phyloP scores from a whole-genome alignment of 495 filamentous ascomycete genomes.

The Talaromyces nanjingensis region DNA sequence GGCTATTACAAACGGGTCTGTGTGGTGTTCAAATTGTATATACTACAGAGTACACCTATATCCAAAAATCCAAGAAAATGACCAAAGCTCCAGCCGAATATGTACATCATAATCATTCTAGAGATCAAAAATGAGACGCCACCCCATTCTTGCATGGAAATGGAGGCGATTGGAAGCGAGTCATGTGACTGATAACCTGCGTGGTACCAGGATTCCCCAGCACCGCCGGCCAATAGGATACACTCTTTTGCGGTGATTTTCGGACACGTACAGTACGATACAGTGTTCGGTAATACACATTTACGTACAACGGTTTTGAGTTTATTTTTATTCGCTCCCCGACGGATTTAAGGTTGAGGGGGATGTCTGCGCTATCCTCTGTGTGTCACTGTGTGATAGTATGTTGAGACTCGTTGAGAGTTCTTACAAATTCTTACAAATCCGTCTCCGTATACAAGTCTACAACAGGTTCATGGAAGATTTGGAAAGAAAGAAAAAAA shows the following conservation, averaged over 20 bases:
- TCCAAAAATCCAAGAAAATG: neutral
- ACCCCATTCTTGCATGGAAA: neutral
- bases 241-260: neutral
- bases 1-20: neutral
- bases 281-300: neutral
- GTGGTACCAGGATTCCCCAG: neutral
- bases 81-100: neutral
- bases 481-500: neutral
- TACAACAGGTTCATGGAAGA: constrained; percentile 2
- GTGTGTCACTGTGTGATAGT: too few relatives aligned
- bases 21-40: neutral
- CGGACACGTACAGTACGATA: neutral
- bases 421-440: neutral
- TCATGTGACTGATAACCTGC: neutral
- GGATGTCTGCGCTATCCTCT: neutral
- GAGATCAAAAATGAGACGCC: neutral
- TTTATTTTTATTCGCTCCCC: neutral
- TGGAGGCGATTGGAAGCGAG: neutral
- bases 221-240: neutral
- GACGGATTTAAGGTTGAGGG: neutral
- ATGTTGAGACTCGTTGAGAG: neutral
- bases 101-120: neutral
- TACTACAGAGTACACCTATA: neutral
- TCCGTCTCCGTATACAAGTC: neutral
- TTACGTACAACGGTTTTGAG: constrained; percentile 1